Evolutionary conservation across 1,139 yeast species (phyloP).

Genomic region (Hansenula sp.): DNA sequence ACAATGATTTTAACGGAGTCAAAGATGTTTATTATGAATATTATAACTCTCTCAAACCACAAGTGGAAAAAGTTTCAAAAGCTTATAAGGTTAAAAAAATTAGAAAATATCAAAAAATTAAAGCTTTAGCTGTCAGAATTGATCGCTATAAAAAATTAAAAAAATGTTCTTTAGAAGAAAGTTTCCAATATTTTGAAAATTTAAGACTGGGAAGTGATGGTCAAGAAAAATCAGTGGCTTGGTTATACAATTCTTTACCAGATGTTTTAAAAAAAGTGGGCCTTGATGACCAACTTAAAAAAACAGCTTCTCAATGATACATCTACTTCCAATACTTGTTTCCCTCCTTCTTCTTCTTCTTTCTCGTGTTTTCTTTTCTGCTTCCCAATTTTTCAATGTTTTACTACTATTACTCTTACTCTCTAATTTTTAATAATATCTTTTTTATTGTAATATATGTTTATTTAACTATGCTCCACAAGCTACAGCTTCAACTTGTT

Average conservation of each 20-base stretch:
- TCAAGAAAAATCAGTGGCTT: slow-evolving; percentile 23
- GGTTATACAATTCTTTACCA: slow-evolving; percentile 24
- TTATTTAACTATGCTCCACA: neutral
- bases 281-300: slow-evolving; percentile 22
- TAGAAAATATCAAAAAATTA: slow-evolving; percentile 24
- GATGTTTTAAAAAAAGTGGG: slow-evolving; percentile 22
- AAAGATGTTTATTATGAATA: slow-evolving; percentile 23
- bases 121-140: slow-evolving; percentile 24
- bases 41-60: slow-evolving; percentile 23
- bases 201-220: slow-evolving; percentile 22
- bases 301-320: slow-evolving; percentile 12
- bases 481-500: slow-evolving; percentile 4
- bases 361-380: neutral
- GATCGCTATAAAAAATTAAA: slow-evolving; percentile 22
- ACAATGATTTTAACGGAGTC: slow-evolving; percentile 23
- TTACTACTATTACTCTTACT: no score
- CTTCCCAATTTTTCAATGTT: no score
- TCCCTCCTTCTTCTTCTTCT: no score
- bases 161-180: slow-evolving; percentile 19
- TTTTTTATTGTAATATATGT: no score
- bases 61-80: slow-evolving; percentile 24
- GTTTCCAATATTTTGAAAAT: slow-evolving; percentile 22
- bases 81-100: slow-evolving; percentile 25
- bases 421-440: no score
- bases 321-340: no score